A percentile compares a stretch with the other conserved stretches of the same genome.
Conservation (phyloP, 345 rosid genomes). For the Excoecaria cochinchinensis region DNA sequence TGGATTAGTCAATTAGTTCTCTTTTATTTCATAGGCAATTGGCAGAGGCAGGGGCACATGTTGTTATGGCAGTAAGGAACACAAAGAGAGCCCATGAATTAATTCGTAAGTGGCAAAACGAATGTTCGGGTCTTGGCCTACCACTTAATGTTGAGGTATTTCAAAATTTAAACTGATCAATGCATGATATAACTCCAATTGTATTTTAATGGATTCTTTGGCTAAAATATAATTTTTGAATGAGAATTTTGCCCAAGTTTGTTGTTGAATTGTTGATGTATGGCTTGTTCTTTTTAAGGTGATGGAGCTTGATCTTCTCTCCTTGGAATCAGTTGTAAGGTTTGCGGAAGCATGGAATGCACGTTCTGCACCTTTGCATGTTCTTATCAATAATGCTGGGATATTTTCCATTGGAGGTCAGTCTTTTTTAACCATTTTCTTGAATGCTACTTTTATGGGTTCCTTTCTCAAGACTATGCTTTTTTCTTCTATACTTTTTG, state of each 20-base stretch:
- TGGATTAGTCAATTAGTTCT: background rate
- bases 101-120: slow-evolving; percentile 78
- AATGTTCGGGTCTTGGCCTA: slow-evolving; percentile 65
- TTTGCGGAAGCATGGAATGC: slow-evolving; percentile 76
- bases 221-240: background rate
- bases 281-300: slow-evolving; percentile 39
- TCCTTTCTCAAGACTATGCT: background rate
- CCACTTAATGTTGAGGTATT: slow-evolving; percentile 77
- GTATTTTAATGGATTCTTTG: background rate
- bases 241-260: background rate
- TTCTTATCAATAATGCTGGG: slow-evolving; percentile 90
- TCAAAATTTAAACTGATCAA: background rate
- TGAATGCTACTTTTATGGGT: background rate
- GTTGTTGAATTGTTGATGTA: background rate
- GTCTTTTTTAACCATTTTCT: background rate
- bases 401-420: slow-evolving; percentile 93
- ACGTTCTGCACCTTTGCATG: slow-evolving; percentile 62
- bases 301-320: slow-evolving; percentile 95
- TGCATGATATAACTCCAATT: background rate
- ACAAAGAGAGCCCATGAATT: slow-evolving; percentile 66
- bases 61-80: slow-evolving; percentile 97
- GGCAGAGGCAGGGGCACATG: slow-evolving; percentile 96
- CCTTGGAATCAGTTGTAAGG: slow-evolving; percentile 70
- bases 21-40: slow-evolving; percentile 53
- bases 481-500: background rate